Percentiles rank a stretch among this genome's conserved stretches.
These are phyloP conservation scores for Lithohypha guttulata DNA, from an alignment of 2,329 filamentous ascomycete species.

Conservation along the genomic window DNA sequence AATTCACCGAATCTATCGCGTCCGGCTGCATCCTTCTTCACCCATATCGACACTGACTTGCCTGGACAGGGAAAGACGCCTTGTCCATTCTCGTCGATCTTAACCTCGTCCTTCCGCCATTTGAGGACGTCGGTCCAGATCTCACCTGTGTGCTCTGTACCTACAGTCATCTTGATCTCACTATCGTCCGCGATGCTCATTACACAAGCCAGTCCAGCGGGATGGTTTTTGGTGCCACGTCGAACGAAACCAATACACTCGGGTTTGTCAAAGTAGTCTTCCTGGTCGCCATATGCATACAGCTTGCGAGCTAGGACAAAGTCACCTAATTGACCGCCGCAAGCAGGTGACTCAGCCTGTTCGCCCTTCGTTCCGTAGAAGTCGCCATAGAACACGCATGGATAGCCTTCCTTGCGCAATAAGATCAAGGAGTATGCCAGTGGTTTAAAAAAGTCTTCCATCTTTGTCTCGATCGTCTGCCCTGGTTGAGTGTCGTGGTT, in stretches of 20 bases:
- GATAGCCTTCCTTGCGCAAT: constrained; percentile 47
- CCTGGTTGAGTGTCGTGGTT: constrained; percentile 28
- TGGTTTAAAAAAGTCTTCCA: constrained; percentile 54
- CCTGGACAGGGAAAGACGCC: constrained; percentile 41
- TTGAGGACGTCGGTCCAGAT: constrained; percentile 48
- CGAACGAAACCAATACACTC: constrained; percentile 51
- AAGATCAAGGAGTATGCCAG: constrained; percentile 57
- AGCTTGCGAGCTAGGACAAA: constrained; percentile 48
- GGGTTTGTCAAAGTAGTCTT: constrained; percentile 47
- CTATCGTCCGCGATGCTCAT: constrained; percentile 39
- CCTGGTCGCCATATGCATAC: constrained; percentile 50
- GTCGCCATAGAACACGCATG: constrained; percentile 55
- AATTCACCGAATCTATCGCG: constrained; percentile 34
- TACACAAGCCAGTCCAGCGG: constrained; percentile 39
- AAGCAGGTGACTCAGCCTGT: constrained; percentile 35
- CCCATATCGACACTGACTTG: constrained; percentile 46
- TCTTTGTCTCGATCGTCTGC: constrained; percentile 34
- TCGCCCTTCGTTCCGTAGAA: constrained; percentile 46
- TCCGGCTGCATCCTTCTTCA: constrained; percentile 41
- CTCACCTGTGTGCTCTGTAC: constrained; percentile 44
- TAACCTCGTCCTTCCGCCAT: constrained; percentile 42
- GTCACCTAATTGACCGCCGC: constrained; percentile 42
- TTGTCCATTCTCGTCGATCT: constrained; percentile 45
- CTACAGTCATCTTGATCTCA: constrained; percentile 47
- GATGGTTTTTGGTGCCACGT: constrained; percentile 36